These are phyloP conservation scores for Inonotus obliquus DNA, from an alignment of 1,284 basidiomycete genomes.

Conservation along the genomic window DNA sequence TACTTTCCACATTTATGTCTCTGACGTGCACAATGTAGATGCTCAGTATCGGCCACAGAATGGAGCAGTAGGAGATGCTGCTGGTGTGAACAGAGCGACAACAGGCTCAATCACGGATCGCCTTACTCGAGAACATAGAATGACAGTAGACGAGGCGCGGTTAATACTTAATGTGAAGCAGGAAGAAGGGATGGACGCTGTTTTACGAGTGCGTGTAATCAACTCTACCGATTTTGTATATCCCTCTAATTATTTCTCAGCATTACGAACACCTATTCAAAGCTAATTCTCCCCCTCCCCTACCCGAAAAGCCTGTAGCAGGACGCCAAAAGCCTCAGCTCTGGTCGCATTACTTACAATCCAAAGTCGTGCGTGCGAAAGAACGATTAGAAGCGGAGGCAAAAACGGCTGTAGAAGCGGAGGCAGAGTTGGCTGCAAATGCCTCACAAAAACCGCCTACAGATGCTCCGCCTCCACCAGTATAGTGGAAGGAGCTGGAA, in stretches of 20 bases:
- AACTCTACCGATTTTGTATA: background rate
- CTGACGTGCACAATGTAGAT: constrained; percentile 46
- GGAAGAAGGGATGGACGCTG: constrained; percentile 61
- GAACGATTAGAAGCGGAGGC: constrained; percentile 91
- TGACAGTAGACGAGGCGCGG: constrained; percentile 96
- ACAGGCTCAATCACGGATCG: constrained; percentile 71
- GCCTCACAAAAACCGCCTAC: constrained; percentile 6
- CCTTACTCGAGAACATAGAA: constrained; percentile 78
- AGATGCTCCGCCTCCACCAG: constrained; percentile 7
- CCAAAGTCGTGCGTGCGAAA: constrained; percentile 91
- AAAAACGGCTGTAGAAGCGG: constrained; percentile 37
- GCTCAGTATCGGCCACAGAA: constrained; percentile 73
- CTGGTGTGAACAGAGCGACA: constrained; percentile 69
- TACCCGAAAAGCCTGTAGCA: constrained; percentile 43
- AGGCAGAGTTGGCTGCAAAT: constrained; percentile 6
- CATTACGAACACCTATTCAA: constrained; percentile 93
- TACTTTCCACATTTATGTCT: background rate
- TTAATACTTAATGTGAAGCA: constrained; percentile 90
- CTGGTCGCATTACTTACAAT: constrained; percentile 91
- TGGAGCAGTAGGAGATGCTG: constrained; percentile 54
- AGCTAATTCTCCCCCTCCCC: constrained; percentile 72
- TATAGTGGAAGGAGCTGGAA: background rate
- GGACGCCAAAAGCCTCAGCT: constrained; percentile 37
- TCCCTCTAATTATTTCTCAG: constrained; percentile 36
- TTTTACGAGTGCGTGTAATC: constrained; percentile 59